Evolutionary conservation across 345 rosid genomes (phyloP).

Genomic region (Pistacia vera): DNA sequence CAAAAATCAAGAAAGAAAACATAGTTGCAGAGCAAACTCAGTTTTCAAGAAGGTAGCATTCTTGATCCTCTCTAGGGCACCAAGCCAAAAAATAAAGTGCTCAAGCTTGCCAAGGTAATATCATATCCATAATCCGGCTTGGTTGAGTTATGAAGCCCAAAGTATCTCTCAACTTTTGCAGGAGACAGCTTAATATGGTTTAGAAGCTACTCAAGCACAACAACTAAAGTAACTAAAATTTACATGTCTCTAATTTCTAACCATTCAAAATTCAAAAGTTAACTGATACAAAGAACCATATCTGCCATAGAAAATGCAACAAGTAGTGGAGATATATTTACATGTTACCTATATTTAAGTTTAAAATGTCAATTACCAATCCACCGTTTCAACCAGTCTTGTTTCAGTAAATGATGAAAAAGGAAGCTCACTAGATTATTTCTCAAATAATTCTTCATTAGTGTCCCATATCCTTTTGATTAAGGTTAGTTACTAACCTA

Average conservation of each 20-base stretch:
- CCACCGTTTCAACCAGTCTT: neutral
- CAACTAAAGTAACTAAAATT: neutral
- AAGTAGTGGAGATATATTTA: neutral
- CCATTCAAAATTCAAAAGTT: neutral
- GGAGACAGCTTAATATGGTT: neutral
- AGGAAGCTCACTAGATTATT: neutral
- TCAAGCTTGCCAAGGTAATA: neutral
- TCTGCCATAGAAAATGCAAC: neutral
- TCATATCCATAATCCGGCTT: neutral
- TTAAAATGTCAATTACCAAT: neutral
- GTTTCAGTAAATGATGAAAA: neutral
- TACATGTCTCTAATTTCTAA: neutral
- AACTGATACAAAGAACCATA: neutral
- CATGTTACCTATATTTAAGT: neutral
- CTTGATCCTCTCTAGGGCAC: neutral
- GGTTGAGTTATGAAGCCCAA: neutral
- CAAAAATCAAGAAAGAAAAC: neutral
- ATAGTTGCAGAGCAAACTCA: neutral
- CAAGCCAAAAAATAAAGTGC: neutral
- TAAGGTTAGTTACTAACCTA: neutral
- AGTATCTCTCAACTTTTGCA: neutral
- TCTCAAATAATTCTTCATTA: neutral
- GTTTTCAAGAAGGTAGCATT: neutral
- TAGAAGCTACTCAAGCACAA: slow-evolving; percentile 1
- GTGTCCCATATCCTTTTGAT: neutral